Evolutionary conservation across 257 asterid genomes (phyloP).

Genomic region (Nicotiana sylvestris): DNA sequence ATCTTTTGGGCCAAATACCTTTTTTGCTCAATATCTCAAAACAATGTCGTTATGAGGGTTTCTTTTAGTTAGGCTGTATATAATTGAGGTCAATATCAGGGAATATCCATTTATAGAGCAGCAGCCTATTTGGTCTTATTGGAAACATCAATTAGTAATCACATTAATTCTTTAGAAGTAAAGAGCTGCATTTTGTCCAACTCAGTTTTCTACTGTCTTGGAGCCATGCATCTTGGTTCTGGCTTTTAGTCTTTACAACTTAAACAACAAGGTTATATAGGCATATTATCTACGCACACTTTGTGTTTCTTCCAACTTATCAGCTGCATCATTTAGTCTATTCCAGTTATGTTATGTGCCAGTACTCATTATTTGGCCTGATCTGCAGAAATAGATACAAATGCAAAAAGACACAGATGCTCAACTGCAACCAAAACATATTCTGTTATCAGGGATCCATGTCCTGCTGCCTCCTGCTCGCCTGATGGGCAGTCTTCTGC

Average conservation of each 20-base stretch:
- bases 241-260: background rate
- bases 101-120: slow-evolving; percentile 2
- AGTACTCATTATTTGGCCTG: slow-evolving; percentile 9
- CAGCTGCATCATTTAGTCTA: background rate
- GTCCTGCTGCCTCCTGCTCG: background rate
- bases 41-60: background rate
- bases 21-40: background rate
- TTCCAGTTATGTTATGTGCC: background rate
- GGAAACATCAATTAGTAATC: background rate
- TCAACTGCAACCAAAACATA: slow-evolving; percentile 16
- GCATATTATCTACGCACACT: background rate
- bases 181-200: background rate
- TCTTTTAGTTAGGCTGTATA: background rate
- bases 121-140: background rate
- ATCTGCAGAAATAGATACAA: slow-evolving; percentile 19
- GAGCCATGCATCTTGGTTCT: background rate
- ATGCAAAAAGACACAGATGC: slow-evolving; percentile 35
- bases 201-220: background rate
- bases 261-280: background rate
- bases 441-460: background rate
- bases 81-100: background rate
- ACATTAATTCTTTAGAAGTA: background rate
- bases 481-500: slow-evolving; percentile 3
- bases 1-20: background rate
- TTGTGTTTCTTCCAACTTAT: background rate